phyloP scores from a whole-genome alignment of 305 asterid species.

The Solanum hybrid region DNA sequence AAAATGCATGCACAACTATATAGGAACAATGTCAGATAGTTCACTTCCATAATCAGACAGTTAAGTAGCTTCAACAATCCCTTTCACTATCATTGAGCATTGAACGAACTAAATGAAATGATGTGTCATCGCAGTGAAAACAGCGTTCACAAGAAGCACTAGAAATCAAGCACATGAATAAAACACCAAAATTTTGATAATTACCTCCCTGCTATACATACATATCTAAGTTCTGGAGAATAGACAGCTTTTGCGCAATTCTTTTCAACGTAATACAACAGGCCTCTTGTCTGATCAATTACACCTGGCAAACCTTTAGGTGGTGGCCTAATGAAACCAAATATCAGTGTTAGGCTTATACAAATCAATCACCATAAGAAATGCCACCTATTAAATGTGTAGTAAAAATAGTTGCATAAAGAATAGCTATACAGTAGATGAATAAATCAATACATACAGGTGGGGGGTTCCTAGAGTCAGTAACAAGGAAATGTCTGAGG shows the following conservation, averaged over 20 bases:
- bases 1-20: not conserved
- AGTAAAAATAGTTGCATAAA: not conserved
- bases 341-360: not conserved
- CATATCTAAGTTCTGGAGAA: conserved; percentile 74
- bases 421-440: not conserved
- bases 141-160: not conserved
- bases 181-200: not conserved
- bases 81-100: not conserved
- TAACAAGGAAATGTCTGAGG: conserved; percentile 53
- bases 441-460: conserved; percentile 38
- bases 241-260: conserved; percentile 77
- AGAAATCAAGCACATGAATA: not conserved
- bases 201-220: conserved; percentile 93
- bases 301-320: conserved; percentile 91
- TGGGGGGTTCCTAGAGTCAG: conserved; percentile 94
- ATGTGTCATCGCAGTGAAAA: not conserved
- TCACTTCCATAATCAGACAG: not conserved
- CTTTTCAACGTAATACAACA: conserved; percentile 73
- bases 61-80: not conserved
- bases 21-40: not conserved
- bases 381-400: not conserved
- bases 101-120: not conserved
- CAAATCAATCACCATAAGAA: not conserved
- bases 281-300: conserved; percentile 92
- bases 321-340: conserved; percentile 42